Evolutionary conservation across 257 asterid genomes (phyloP).

Genomic region (Nicotiana tabacum): DNA sequence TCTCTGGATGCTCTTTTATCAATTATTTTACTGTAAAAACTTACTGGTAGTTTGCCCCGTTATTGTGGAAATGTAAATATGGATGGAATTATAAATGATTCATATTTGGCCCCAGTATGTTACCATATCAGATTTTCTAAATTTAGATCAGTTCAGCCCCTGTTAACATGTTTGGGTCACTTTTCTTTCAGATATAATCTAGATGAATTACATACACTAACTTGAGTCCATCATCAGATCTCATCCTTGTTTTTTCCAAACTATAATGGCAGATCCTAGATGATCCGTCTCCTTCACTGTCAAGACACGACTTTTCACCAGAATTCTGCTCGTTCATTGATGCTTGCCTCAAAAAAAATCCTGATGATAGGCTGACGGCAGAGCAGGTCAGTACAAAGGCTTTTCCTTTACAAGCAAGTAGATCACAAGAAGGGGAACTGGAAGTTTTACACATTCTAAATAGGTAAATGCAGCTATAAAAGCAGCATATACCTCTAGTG

Average conservation of each 20-base stretch:
- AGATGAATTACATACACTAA: neutral
- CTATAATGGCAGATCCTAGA: conserved; percentile 60
- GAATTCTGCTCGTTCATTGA: conserved; percentile 86
- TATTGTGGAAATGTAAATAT: neutral
- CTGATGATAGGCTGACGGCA: conserved; percentile 81
- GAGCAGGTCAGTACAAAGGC: conserved; percentile 62
- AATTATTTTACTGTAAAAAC: neutral
- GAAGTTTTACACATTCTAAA: neutral
- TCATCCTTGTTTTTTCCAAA: conserved; percentile 11
- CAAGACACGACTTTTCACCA: conserved; percentile 55
- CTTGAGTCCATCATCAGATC: neutral
- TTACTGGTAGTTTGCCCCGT: neutral
- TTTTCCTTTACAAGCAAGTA: neutral
- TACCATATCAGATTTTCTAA: neutral
- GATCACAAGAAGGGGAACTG: neutral
- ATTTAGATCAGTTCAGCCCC: neutral
- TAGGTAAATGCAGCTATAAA: neutral
- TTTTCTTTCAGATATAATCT: neutral
- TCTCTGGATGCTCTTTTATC: neutral
- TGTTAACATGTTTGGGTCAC: neutral
- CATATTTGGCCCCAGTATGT: neutral
- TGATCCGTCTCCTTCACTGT: conserved; percentile 94
- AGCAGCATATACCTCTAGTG: neutral
- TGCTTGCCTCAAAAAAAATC: conserved; percentile 84
- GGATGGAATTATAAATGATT: neutral